Percentiles rank a stretch among this genome's conserved stretches.
These are phyloP conservation scores for Mycosarcoma mackinlayi DNA, from an alignment of 1,284 basidiomycete genomes.

Conservation along the genomic window DNA sequence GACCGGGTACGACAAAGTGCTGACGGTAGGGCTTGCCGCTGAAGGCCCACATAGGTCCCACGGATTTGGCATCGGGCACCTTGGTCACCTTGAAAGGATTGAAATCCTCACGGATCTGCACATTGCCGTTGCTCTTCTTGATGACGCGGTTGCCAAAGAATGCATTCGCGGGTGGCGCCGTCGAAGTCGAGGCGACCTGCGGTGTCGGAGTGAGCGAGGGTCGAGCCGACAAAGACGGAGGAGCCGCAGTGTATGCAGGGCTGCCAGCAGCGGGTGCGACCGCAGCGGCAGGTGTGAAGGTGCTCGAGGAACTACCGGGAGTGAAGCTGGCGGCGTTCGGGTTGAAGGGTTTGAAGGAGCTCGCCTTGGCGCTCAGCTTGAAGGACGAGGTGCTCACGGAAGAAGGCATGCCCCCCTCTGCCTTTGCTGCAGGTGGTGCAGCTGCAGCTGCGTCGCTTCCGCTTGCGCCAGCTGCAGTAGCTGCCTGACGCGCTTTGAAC, in stretches of 20 bases:
- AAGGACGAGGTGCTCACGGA: conserved; percentile 72
- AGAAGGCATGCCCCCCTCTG: conserved; percentile 25
- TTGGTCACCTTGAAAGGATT: conserved; percentile 90
- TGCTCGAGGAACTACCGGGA: conserved; percentile 64
- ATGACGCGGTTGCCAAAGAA: conserved; percentile 83
- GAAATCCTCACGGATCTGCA: conserved; percentile 91
- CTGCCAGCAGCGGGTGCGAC: conserved; percentile 14
- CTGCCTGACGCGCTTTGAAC: conserved; percentile 52
- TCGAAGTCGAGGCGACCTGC: conserved; percentile 33
- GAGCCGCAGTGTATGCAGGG: conserved; percentile 24
- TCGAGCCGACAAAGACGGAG: conserved; percentile 23
- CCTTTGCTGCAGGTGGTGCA: conserved; percentile 21
- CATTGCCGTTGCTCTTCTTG: conserved; percentile 76
- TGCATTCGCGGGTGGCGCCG: conserved; percentile 73
- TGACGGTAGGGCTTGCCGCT: conserved; percentile 84
- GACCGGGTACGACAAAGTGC: conserved; percentile 72
- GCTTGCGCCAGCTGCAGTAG: conserved; percentile 23
- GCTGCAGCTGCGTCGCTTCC: conserved; percentile 13
- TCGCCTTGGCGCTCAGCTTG: conserved; percentile 83
- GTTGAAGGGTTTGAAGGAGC: conserved; percentile 76
- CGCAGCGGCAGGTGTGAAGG: conserved; percentile 13
- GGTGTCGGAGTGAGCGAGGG: conserved; percentile 70
- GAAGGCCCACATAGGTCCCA: conserved; percentile 85
- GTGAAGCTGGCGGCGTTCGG: conserved; percentile 71
- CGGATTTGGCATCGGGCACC: conserved; percentile 78